A percentile compares a stretch with the other conserved stretches of the same genome.
Evolutionary conservation across 75 land plant genomes (phyloP).

Genomic region (Selaginella moellendorffii): DNA sequence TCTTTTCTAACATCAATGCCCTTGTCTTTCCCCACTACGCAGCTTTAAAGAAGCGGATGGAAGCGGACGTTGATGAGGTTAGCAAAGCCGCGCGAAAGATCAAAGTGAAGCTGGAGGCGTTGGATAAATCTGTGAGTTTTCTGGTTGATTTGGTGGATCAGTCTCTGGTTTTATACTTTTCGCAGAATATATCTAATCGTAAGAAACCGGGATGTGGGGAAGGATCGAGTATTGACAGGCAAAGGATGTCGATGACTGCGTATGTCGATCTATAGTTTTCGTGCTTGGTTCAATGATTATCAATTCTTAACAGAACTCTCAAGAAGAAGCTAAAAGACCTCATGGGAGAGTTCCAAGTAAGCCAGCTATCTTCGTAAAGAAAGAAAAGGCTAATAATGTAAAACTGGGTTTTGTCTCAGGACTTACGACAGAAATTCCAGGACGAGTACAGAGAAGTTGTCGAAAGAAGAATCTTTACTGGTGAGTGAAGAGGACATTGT

Average conservation of each 20-base stretch:
- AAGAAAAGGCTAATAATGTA: background rate
- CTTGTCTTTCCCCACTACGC: too few species aligned
- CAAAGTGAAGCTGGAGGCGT: constrained; percentile 1
- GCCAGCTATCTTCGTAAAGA: background rate
- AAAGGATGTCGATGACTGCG: constrained; percentile 69
- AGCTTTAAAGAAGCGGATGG: constrained; percentile 7
- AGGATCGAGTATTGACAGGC: constrained; percentile 74
- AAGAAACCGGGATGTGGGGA: constrained; percentile 84
- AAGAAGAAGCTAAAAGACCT: constrained; percentile 84
- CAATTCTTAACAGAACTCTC: constrained; percentile 40
- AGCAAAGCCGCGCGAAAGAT: constrained; percentile 5
- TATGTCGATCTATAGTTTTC: constrained; percentile 20
- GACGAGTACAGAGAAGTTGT: constrained; percentile 7
- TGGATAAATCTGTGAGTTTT: constrained; percentile 2
- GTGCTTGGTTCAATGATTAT: background rate
- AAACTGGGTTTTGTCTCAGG: background rate
- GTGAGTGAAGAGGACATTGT: too few species aligned
- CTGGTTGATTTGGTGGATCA: too few species aligned
- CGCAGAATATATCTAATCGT: constrained; percentile 71
- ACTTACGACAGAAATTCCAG: background rate
- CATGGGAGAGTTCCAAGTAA: constrained; percentile 90
- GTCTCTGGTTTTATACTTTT: background rate
- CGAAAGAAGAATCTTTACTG: constrained; percentile 4
- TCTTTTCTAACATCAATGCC: too few species aligned
- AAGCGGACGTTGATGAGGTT: constrained; percentile 6